A percentile compares a stretch with the other conserved stretches of the same genome.
phyloP scores from a whole-genome alignment of 495 filamentous ascomycete genomes.

The Penicillium silybi region DNA sequence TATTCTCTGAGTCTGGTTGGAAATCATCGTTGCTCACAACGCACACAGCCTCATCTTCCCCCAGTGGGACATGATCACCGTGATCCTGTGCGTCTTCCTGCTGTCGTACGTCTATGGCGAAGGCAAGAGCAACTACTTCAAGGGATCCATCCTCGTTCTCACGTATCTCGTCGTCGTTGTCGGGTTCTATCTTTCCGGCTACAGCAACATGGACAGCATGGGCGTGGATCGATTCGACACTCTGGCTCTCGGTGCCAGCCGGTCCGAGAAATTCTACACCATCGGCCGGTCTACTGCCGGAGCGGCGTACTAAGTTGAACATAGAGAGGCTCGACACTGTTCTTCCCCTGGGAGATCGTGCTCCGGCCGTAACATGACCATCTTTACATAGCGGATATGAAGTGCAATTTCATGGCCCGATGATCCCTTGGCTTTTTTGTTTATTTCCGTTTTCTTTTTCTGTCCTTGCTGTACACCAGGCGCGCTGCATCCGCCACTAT shows the following conservation, averaged over 20 bases:
- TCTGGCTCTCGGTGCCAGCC: slow-evolving; percentile 46
- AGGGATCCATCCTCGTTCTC: slow-evolving; percentile 88
- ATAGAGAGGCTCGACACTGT: neutral
- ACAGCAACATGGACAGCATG: slow-evolving; percentile 56
- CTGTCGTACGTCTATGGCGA: slow-evolving; percentile 98
- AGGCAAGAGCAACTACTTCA: slow-evolving; percentile 72
- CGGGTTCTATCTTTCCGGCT: slow-evolving; percentile 86
- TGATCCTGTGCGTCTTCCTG: slow-evolving; percentile 95
- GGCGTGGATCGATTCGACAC: slow-evolving; percentile 70
- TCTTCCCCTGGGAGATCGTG: neutral
- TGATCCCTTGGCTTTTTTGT: neutral
- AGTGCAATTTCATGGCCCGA: neutral
- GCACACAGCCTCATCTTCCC: slow-evolving; percentile 81
- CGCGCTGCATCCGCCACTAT: neutral
- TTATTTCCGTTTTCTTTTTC: neutral
- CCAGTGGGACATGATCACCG: slow-evolving; percentile 98
- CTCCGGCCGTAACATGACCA: neutral
- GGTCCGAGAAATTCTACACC: slow-evolving; percentile 37
- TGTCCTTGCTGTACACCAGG: slow-evolving; percentile 2
- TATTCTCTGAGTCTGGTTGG: neutral
- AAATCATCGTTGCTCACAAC: neutral
- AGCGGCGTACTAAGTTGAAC: slow-evolving; percentile 23
- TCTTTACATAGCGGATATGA: slow-evolving; percentile 12
- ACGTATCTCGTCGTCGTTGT: slow-evolving; percentile 90
- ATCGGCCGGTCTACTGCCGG: slow-evolving; percentile 33